These are phyloP conservation scores for Fragaria iinumae DNA, from an alignment of 306 rosid genomes.

Conservation along the genomic window DNA sequence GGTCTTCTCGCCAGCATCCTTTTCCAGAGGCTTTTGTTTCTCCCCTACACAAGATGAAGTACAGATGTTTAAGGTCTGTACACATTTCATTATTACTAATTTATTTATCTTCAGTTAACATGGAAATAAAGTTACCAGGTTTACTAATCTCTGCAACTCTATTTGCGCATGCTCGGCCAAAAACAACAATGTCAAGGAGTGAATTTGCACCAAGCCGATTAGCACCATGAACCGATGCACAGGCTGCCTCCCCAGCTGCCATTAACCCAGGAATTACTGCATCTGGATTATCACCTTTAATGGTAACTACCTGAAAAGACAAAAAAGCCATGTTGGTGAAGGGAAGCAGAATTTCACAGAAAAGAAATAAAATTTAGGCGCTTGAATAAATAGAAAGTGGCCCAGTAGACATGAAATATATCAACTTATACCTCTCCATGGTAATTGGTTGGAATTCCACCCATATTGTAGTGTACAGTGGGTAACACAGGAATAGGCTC, in stretches of 20 bases:
- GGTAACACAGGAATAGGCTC: slow-evolving; percentile 98
- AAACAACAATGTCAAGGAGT: slow-evolving; percentile 88
- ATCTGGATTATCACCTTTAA: slow-evolving; percentile 74
- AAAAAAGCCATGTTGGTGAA: slow-evolving; percentile 15
- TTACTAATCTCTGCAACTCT: slow-evolving; percentile 76
- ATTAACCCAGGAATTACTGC: slow-evolving; percentile 66
- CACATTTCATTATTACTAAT: background rate
- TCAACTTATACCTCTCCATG: slow-evolving; percentile 72
- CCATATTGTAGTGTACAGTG: slow-evolving; percentile 98
- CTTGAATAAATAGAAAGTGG: background rate
- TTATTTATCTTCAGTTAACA: background rate
- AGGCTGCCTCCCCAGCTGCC: slow-evolving; percentile 96
- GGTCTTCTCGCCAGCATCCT: slow-evolving; percentile 83
- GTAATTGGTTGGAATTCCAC: slow-evolving; percentile 92
- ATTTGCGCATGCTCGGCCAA: slow-evolving; percentile 93
- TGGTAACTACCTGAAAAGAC: slow-evolving; percentile 58
- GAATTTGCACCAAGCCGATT: slow-evolving; percentile 96
- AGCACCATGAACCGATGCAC: slow-evolving; percentile 95
- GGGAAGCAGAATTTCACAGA: slow-evolving; percentile 12
- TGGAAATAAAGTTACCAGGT: slow-evolving; percentile 58
- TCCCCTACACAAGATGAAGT: slow-evolving; percentile 53
- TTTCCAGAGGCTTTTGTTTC: slow-evolving; percentile 84
- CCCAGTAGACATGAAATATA: slow-evolving; percentile 9
- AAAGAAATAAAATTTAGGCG: background rate
- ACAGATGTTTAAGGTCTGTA: slow-evolving; percentile 4